Evolutionary conservation across 108 stramenopile species (phyloP).

Genomic region (Pinguiococcus pyrenoidosus): DNA sequence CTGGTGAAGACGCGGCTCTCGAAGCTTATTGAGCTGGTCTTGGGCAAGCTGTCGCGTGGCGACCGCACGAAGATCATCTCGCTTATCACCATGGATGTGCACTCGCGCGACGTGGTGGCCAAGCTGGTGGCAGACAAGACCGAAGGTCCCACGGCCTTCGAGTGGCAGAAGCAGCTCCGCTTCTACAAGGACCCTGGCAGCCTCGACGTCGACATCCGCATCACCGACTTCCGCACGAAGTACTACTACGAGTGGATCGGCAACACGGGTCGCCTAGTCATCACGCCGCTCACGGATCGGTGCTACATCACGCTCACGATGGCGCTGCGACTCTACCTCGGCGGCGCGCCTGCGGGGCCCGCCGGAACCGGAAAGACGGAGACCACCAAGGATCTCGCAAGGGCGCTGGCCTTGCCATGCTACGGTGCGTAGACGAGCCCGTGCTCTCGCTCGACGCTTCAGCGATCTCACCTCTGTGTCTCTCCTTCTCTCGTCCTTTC

Average conservation of each 20-base stretch:
- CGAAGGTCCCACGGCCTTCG: constrained; percentile 60
- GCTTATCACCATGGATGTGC: constrained; percentile 79
- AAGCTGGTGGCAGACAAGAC: constrained; percentile 64
- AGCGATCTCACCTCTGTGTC: too few relatives aligned
- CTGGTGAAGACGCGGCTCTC: constrained; percentile 44
- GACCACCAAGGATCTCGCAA: constrained; percentile 71
- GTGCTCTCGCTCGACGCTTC: too few relatives aligned
- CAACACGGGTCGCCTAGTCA: constrained; percentile 70
- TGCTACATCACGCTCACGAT: constrained; percentile 84
- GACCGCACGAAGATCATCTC: constrained; percentile 76
- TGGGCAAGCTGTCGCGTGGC: constrained; percentile 51
- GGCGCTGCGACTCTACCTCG: constrained; percentile 72
- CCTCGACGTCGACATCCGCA: constrained; percentile 64
- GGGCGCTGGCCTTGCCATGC: constrained; percentile 72
- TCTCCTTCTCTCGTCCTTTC: too few relatives aligned
- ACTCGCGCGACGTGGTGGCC: constrained; percentile 71
- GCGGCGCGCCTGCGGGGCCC: constrained; percentile 82
- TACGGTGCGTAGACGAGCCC: too few relatives aligned
- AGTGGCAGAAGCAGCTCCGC: constrained; percentile 77
- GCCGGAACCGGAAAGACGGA: constrained; percentile 80
- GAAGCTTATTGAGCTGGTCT: constrained; percentile 58
- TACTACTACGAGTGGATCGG: constrained; percentile 86
- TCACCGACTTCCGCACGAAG: constrained; percentile 70
- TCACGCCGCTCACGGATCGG: constrained; percentile 74
- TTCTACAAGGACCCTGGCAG: constrained; percentile 55